Evolutionary conservation across 2,329 filamentous ascomycete species (phyloP).

Genomic region (Fusarium sp.): DNA sequence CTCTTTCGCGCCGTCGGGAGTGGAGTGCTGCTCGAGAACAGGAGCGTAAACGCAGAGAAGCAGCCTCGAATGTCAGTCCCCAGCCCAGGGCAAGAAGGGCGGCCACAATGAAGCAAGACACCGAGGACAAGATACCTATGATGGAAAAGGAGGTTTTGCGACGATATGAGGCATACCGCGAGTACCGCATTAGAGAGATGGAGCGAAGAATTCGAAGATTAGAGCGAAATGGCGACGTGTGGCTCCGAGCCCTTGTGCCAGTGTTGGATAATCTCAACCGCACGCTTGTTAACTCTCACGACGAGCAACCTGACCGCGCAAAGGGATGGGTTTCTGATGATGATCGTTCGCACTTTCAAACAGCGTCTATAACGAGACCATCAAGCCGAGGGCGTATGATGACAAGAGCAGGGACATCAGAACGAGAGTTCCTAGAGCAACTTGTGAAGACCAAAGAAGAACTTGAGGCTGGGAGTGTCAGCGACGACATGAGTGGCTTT

Average conservation of each 20-base stretch:
- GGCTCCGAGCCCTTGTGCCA: constrained; percentile 59
- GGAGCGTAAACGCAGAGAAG: constrained; percentile 44
- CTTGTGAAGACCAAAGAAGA: constrained; percentile 46
- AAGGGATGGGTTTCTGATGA: constrained; percentile 53
- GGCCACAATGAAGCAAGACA: constrained; percentile 40
- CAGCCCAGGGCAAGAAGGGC: constrained; percentile 40
- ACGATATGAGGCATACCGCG: constrained; percentile 57
- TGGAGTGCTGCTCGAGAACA: constrained; percentile 50
- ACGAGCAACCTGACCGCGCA: constrained; percentile 28
- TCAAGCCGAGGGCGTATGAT: constrained; percentile 42
- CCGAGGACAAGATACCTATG: constrained; percentile 39
- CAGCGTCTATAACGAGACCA: constrained; percentile 17
- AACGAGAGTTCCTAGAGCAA: constrained; percentile 48
- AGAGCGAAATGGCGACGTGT: constrained; percentile 61
- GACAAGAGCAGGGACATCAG: constrained; percentile 46
- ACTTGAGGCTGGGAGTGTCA: constrained; percentile 43
- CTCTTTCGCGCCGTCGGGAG: constrained; percentile 51
- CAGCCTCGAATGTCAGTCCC: constrained; percentile 30
- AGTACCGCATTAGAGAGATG: constrained; percentile 60
- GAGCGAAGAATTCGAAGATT: constrained; percentile 60
- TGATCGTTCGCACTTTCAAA: constrained; percentile 34
- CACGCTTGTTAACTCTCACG: constrained; percentile 46
- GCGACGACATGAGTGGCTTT: constrained; percentile 52
- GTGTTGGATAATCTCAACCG: constrained; percentile 60
- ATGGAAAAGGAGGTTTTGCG: constrained; percentile 53